Evolutionary conservation across 2,329 filamentous ascomycete genomes (phyloP).

Genomic region (Incumbomyces delicatus): DNA sequence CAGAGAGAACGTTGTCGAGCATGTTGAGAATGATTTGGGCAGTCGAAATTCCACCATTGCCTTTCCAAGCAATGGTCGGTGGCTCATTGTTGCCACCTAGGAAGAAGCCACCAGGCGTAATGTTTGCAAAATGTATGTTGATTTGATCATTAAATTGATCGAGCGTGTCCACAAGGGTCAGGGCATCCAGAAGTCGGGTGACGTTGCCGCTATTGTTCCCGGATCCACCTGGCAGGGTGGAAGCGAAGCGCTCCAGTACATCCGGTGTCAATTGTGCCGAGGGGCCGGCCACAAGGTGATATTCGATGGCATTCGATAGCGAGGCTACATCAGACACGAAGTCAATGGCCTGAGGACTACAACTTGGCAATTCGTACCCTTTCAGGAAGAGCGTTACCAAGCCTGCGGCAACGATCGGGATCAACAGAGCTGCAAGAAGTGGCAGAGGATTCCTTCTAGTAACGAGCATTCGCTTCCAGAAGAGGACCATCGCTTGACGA

Average conservation of each 20-base stretch:
- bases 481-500: constrained; percentile 63
- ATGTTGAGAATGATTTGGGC: constrained; percentile 49
- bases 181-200: constrained; percentile 26
- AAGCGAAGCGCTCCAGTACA: constrained; percentile 21
- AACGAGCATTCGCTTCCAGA: constrained; percentile 67
- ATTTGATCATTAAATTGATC: constrained; percentile 61
- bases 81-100: constrained; percentile 51
- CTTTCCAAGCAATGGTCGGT: constrained; percentile 63
- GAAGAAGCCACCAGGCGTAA: constrained; percentile 74
- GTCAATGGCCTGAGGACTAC: constrained; percentile 40
- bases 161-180: constrained; percentile 53
- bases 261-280: constrained; percentile 22
- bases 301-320: constrained; percentile 23
- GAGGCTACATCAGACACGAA: constrained; percentile 22
- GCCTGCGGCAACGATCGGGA: constrained; percentile 71
- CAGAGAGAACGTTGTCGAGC: constrained; percentile 56
- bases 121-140: constrained; percentile 50
- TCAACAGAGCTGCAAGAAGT: constrained; percentile 61
- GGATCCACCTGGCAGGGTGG: constrained; percentile 23
- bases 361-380: constrained; percentile 43
- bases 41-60: constrained; percentile 51
- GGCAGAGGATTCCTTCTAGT: constrained; percentile 70
- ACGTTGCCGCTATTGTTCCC: constrained; percentile 23
- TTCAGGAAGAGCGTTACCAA: constrained; percentile 68
- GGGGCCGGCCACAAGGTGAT: constrained; percentile 31